Base-by-base conservation (phyloP, 805 yeast genomes). In the Suhomyces prunicola region DNA sequence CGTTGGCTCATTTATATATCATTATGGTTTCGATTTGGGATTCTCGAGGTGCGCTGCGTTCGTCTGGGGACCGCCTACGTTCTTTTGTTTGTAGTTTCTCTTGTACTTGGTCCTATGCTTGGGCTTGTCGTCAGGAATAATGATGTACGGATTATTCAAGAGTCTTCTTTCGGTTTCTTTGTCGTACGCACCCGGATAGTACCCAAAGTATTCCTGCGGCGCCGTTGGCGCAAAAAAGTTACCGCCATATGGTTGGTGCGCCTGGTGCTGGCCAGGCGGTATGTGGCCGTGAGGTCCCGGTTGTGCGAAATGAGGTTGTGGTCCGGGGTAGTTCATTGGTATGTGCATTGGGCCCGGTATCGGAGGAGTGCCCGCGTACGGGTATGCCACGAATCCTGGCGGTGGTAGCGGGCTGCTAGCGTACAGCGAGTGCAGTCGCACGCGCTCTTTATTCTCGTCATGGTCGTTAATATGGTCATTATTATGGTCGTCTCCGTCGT, bases 141-240 rank as follows among this genome's bases (percentile, higher is more conserved):
- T 65, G 15, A 66, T 66, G 54, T 65, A 66, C 2, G 70, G 70
- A 40, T 67, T 67, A 55, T 67, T 67, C 48, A 66, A 56, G 40
- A 66, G 50, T 39, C 61, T 56, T 50, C 70, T 50, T 50, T 66
- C 68, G 12, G 67, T 61, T 36, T 65, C 70, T 51, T 60, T 63
- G 44, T 66, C 69, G 47, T 62, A 63, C 12, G 55, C 56, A 4
- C 59, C 57, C n/a, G 47, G 47, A 27, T 44, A 44, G 35, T 48
- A 47, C 22, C 44, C 51, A 8, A 44, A 47, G 44, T 52, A 52
- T 12, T 40, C 41, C 24, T 46, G 50, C 44, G 47, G 23, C 15
- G 19, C n/a, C 48, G 29, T 26, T 44, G 47, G 47, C 44, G 45
- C 48, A 6, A 24, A 24, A 22, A 17, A 42, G n/a, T 23, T 23